Evolutionary conservation across 1,139 yeast genomes (phyloP).

Genomic region (Yamadazyma buinensis): DNA sequence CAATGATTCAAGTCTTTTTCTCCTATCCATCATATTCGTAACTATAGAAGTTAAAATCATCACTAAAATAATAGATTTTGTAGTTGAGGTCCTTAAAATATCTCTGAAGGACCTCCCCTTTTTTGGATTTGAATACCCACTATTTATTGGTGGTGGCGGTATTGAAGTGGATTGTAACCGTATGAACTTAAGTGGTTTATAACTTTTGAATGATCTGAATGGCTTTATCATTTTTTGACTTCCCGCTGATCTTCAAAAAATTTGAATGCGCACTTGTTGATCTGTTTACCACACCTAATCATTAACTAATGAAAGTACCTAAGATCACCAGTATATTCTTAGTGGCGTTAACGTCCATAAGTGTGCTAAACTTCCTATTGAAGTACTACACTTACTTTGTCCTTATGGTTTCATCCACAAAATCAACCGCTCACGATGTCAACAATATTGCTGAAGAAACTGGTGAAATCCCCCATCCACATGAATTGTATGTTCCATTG

Average conservation of each 20-base stretch:
- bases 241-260: too few relatives aligned
- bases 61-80: slow-evolving; percentile 37
- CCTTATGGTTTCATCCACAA: slow-evolving; percentile 28
- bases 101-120: slow-evolving; percentile 6
- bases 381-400: slow-evolving; percentile 32
- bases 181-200: background rate
- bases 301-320: slow-evolving; percentile 35
- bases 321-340: slow-evolving; percentile 32
- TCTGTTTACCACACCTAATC: slow-evolving; percentile 2
- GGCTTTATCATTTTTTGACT: too few relatives aligned
- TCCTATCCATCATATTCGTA: slow-evolving; percentile 33
- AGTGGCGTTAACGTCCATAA: slow-evolving; percentile 28
- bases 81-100: slow-evolving; percentile 23
- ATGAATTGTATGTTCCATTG: slow-evolving; percentile 38
- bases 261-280: background rate
- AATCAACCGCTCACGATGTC: slow-evolving; percentile 20
- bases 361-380: slow-evolving; percentile 25
- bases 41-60: slow-evolving; percentile 39
- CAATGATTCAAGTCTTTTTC: slow-evolving; percentile 32
- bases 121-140: background rate
- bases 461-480: slow-evolving; percentile 39
- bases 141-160: background rate
- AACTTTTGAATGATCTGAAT: too few relatives aligned
- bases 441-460: slow-evolving; percentile 30
- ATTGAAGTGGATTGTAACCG: background rate